Evolutionary conservation across 78 protist species (phyloP), one percentile per base, ranked within the genome.

Genomic region (Tieghemostelium lacteum): DNA sequence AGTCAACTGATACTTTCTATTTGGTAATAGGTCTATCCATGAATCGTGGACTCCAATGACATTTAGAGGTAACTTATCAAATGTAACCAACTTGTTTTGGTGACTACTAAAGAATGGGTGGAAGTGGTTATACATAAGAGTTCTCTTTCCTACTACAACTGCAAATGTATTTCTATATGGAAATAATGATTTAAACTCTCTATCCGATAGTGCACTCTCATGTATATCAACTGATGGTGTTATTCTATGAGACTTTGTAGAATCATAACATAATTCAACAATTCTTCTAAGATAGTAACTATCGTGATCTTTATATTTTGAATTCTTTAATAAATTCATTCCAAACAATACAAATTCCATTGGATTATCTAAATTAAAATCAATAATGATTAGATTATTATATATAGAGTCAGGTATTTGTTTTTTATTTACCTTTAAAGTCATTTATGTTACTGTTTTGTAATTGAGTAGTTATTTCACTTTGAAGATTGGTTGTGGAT

Each of bases 71-170:
- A 45, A 39, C 3, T 45, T 64, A 19, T 45, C 61, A n/a, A n/a
- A n/a, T n/a, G n/a, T n/a, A n/a, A n/a, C n/a, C 6, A 19, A 24
- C 37, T 49, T 22, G 14, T n/a, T 24, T 3, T 33, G 45, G 26
- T 17, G 16, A 0, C 75, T 64, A 24, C 8, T 24, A 33, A 66
- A 49, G 74, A 77, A 77, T 62, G 87, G 87, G 37, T 77, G 64
- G 60, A 64, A 65, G 17, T 77, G 87, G 40, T 77, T 49, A 6
- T 55, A 28, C 87, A 77, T 77, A 8, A 77, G 64, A 26, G 73
- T 77, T 3, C 2, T 22, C 33, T 77, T 77, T 20, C 87, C 87
- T 31, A 33, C 28, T 10, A 77, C 55, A 0, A 77, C 71, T 12
- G 65, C 64, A 36, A 62, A 64, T 24, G 87, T 64, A 33, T 3